A percentile compares a stretch with the other conserved stretches of the same genome.
phyloP scores from a whole-genome alignment of 176 grass and related monocot genomes.

The Triticum monococcum region DNA sequence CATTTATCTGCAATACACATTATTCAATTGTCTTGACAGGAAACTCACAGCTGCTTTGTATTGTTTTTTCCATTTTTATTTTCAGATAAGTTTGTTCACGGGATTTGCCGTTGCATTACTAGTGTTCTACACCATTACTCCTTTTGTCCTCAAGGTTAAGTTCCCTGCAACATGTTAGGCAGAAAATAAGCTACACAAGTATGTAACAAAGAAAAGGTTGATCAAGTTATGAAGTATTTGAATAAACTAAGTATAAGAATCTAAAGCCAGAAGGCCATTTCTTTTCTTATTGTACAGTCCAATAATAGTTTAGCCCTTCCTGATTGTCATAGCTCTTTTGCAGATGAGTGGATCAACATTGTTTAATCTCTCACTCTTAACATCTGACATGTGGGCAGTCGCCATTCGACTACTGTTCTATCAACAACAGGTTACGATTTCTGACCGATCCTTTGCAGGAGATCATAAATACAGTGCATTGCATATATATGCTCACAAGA shows the following conservation, averaged over 20 bases:
- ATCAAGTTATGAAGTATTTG: not conserved
- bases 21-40: not conserved
- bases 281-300: not conserved
- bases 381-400: constrained; percentile 24
- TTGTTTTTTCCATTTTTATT: not conserved
- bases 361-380: constrained; percentile 27
- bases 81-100: constrained; percentile 43
- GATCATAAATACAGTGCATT: constrained; percentile 19
- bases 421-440: constrained; percentile 26
- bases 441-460: not conserved
- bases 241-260: not conserved
- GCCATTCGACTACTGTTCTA: constrained; percentile 24
- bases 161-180: not conserved
- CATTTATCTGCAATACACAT: not conserved
- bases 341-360: constrained; percentile 38
- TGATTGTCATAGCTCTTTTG: not conserved
- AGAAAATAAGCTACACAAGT: not conserved
- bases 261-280: not conserved
- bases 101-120: constrained; percentile 41
- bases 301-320: not conserved
- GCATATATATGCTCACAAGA: not conserved
- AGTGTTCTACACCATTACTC: constrained; percentile 37
- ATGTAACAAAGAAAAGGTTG: not conserved
- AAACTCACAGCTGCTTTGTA: constrained; percentile 9
- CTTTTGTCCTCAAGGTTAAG: constrained; percentile 53